Evolutionary conservation across 805 yeast species (phyloP).

Genomic region (Candida fluviatilis): DNA sequence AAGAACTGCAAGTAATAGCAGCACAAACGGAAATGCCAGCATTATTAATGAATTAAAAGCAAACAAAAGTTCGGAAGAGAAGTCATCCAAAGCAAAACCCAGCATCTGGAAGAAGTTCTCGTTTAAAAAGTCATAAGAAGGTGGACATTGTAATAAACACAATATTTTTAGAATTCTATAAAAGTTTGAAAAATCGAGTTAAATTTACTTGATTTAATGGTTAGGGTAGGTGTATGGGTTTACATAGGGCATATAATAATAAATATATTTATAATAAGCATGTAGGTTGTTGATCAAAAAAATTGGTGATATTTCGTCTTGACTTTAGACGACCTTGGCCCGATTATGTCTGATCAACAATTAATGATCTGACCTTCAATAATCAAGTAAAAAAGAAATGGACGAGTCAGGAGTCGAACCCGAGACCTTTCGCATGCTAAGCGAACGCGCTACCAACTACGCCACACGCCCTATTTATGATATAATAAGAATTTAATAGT

Average conservation of each 20-base stretch:
- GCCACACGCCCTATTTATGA: constrained; percentile 41
- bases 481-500: no score
- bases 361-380: no score
- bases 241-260: no score
- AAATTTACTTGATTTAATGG: no score
- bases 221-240: no score
- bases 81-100: constrained; percentile 10
- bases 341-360: no score
- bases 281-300: no score
- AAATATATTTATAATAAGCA: no score
- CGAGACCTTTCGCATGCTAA: constrained; percentile 48
- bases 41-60: background rate
- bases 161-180: no score
- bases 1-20: constrained; percentile 2
- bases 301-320: no score
- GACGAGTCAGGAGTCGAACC: constrained; percentile 43
- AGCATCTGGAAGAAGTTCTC: constrained; percentile 22
- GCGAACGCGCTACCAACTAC: constrained; percentile 49
- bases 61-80: background rate
- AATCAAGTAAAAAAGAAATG: constrained; percentile 15
- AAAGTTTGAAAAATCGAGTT: no score
- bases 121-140: constrained; percentile 18
- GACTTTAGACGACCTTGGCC: no score
- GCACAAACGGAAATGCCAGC: constrained; percentile 5
- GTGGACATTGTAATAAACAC: background rate